These are phyloP conservation scores for Tricholoma sp. DNA, from an alignment of 768 basidiomycete genomes.

Conservation along the genomic window DNA sequence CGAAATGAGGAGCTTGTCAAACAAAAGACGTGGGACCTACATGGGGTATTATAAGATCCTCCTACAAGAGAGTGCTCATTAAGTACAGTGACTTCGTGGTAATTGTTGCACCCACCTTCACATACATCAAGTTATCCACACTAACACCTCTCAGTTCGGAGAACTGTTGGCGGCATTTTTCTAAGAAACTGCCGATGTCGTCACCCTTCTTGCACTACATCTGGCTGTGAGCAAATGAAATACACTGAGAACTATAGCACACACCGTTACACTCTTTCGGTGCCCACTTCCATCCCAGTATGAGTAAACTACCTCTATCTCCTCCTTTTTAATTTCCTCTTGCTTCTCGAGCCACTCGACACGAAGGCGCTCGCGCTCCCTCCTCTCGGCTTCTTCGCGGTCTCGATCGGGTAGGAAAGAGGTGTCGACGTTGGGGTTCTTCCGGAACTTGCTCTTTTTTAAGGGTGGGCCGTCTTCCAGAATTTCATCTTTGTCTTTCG, in stretches of 20 bases:
- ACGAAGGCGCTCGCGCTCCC: slow-evolving; percentile 82
- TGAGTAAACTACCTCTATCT: slow-evolving; percentile 92
- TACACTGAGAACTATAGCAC: slow-evolving; percentile 23
- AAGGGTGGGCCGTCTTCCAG: slow-evolving; percentile 41
- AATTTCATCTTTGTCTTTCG: slow-evolving; percentile 34
- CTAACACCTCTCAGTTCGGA: slow-evolving; percentile 86
- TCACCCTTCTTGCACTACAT: slow-evolving; percentile 96
- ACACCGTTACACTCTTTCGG: slow-evolving; percentile 82
- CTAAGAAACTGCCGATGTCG: slow-evolving; percentile 78
- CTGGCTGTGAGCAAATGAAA: background rate
- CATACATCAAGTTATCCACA: slow-evolving; percentile 97
- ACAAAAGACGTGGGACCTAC: slow-evolving; percentile 38
- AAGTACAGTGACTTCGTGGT: background rate
- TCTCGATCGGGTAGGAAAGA: slow-evolving; percentile 98
- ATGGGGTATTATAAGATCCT: slow-evolving; percentile 96
- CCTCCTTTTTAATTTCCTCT: slow-evolving; percentile 57
- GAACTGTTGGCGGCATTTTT: slow-evolving; percentile 90
- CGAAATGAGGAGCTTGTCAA: slow-evolving; percentile 1
- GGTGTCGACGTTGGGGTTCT: slow-evolving; percentile 96
- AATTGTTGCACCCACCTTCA: slow-evolving; percentile 58
- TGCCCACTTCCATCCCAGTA: slow-evolving; percentile 99
- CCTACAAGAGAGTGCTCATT: slow-evolving; percentile 39
- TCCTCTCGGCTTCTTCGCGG: slow-evolving; percentile 88
- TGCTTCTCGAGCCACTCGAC: slow-evolving; percentile 83
- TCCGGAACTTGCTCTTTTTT: slow-evolving; percentile 80